phyloP scores from a whole-genome alignment of 495 filamentous ascomycete genomes.

The Delitschia confertaspora region DNA sequence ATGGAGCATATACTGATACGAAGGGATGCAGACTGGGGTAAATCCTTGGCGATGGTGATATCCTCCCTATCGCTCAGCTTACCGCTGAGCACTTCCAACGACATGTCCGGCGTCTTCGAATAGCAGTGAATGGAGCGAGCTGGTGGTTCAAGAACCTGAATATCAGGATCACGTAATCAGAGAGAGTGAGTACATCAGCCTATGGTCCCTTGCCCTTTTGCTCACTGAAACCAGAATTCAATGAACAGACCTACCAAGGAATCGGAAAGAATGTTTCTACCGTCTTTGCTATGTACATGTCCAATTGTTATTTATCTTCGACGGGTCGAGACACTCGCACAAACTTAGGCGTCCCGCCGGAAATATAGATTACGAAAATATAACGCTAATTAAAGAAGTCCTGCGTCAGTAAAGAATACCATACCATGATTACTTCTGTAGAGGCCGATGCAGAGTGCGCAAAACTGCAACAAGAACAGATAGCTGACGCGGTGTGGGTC shows the following conservation, averaged over 20 bases:
- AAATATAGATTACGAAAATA: conserved; percentile 19
- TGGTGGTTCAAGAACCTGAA: conserved; percentile 31
- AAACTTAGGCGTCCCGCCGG: conserved; percentile 17
- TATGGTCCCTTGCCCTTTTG: not conserved
- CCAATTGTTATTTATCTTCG: conserved; percentile 29
- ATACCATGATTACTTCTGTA: conserved; percentile 23
- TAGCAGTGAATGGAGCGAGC: conserved; percentile 30
- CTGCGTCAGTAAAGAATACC: conserved; percentile 17
- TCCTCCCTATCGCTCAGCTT: conserved; percentile 21
- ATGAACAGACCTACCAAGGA: conserved; percentile 24
- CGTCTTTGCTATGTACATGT: conserved; percentile 24
- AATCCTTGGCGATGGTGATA: too few species aligned
- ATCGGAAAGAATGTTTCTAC: conserved; percentile 30
- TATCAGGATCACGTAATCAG: conserved; percentile 23
- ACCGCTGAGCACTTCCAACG: conserved; percentile 16
- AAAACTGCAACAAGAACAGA: conserved; percentile 15
- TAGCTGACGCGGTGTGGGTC: conserved; percentile 30
- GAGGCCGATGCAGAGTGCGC: conserved; percentile 33
- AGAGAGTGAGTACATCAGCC: conserved; percentile 12
- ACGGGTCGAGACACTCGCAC: conserved; percentile 23
- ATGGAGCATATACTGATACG: too few species aligned
- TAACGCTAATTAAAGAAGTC: conserved; percentile 13
- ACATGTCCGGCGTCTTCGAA: conserved; percentile 20
- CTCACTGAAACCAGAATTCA: conserved; percentile 3
- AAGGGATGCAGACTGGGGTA: too few species aligned